Conservation (phyloP, 2,329 filamentous ascomycete genomes). For the Corinectria fuckeliana region DNA sequence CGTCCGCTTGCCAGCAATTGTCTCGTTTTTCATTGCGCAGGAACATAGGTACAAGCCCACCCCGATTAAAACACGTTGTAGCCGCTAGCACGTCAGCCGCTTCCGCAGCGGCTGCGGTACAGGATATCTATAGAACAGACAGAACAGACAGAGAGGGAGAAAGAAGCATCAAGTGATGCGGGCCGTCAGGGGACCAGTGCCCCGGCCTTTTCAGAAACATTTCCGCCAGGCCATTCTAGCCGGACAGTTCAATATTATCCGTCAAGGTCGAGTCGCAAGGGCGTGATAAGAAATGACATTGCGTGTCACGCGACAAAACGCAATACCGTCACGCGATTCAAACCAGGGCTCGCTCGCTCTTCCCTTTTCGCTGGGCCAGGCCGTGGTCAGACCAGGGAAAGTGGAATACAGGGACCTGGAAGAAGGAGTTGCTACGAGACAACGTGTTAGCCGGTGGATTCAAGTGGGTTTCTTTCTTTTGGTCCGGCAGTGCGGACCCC, state of each 20-base stretch:
- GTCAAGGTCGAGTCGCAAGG: slow-evolving; percentile 9
- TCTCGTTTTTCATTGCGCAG: slow-evolving; percentile 18
- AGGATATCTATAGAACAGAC: no score
- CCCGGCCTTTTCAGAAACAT: neutral
- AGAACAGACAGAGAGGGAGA: slow-evolving; percentile 2
- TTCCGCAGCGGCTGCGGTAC: slow-evolving; percentile 1
- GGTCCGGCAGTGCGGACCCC: neutral
- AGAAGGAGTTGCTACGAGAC: slow-evolving; percentile 77
- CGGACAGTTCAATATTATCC: slow-evolving; percentile 10
- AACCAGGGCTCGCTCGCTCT: slow-evolving; percentile 44
- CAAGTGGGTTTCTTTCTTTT: neutral
- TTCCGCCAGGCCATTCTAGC: slow-evolving; percentile 4
- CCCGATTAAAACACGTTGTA: slow-evolving; percentile 23
- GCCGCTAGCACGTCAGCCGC: slow-evolving; percentile 15
- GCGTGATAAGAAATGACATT: slow-evolving; percentile 23
- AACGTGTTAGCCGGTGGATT: slow-evolving; percentile 42
- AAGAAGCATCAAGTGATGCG: neutral
- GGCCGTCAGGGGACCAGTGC: neutral
- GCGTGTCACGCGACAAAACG: slow-evolving; percentile 24
- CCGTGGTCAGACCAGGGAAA: slow-evolving; percentile 93
- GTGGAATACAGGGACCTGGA: slow-evolving; percentile 89
- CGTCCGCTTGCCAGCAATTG: neutral
- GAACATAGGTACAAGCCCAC: slow-evolving; percentile 24
- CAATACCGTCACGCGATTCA: slow-evolving; percentile 19
- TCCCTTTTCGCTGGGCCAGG: slow-evolving; percentile 59